Base-by-base conservation (phyloP, 164 flowering plant genomes). In the Sedum album region DNA sequence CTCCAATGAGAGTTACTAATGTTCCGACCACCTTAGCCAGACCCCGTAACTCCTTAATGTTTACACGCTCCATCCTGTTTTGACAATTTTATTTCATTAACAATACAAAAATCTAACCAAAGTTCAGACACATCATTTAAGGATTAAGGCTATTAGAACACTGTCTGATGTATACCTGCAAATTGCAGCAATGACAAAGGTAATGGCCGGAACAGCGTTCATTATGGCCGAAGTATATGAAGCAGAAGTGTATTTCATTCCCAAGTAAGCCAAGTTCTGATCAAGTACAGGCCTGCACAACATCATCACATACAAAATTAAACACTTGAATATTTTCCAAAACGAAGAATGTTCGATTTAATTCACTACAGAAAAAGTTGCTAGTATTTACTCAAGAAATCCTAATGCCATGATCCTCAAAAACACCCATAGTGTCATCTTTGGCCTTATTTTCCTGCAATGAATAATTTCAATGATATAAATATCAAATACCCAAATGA, bases 21-120 rank as follows among this genome's bases (percentile, higher is more conserved):
- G 85, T 82, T 20, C 85, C 85, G 0, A 80, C 55, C 14, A 84
- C 74, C 72, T 82, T 84, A 0, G 85, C 87, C 70, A 65, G 73
- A 9, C 84, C 70, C 0, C 74, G 49, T 14, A 67, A 13, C 49
- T 80, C 72, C 67, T 69, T 82, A 0, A 82, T 67, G n/a, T 73
- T 76, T 10, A 84, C 64, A 1, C 68, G 57, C 76, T 84, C 87
- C 42, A 79, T 14, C 65, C 87, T 81, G 77, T 23, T 17, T 9
- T 41, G 15, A 41, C 11, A 7, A 33, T 28, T 18, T 1, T 30
- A 2, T 68, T 4, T 26, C 6, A 48, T 36, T 31, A 21, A 33
- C 31, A 35, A 62, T 8, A 8, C 11, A 31, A 49, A 53, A 33
- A 51, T 8, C 15, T 2, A 7, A 7, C n/a, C 46, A 28, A 3